phyloP scores from a whole-genome alignment of 768 basidiomycete genomes.

The Hypsizygus marmoreus region DNA sequence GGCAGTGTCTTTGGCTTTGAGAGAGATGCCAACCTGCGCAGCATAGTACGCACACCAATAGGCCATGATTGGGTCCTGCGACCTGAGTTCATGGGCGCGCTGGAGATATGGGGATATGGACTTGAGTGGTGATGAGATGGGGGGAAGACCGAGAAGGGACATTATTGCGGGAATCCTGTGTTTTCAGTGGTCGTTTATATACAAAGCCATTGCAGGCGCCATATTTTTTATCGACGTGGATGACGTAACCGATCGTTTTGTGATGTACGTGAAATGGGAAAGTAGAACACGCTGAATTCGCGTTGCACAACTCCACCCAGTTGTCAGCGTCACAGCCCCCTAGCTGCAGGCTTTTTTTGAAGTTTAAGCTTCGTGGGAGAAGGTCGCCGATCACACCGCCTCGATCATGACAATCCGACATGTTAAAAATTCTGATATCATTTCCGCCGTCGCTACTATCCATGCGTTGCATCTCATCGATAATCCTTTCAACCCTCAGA shows the following conservation, averaged over 20 bases:
- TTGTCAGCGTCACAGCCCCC: too few species aligned
- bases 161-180: constrained; percentile 18
- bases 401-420: too few species aligned
- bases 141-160: constrained; percentile 58
- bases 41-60: constrained; percentile 99
- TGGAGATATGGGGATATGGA: constrained; percentile 79
- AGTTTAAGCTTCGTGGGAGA: too few species aligned
- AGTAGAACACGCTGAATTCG: constrained; percentile 1
- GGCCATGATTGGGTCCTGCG: constrained; percentile 82
- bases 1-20: constrained; percentile 64
- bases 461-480: too few species aligned
- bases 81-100: constrained; percentile 84
- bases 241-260: constrained; percentile 11
- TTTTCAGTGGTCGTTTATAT: neutral
- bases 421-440: too few species aligned
- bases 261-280: neutral
- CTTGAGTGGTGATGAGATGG: constrained; percentile 62
- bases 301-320: neutral
- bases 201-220: constrained; percentile 4
- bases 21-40: constrained; percentile 80
- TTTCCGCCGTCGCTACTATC: too few species aligned
- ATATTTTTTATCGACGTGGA: constrained; percentile 1
- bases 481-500: too few species aligned
- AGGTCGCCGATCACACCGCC: too few species aligned
- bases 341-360: too few species aligned